A percentile compares a stretch with the other conserved stretches of the same genome.
These are phyloP conservation scores for Lotmaria passim DNA, from an alignment of 208 protist species.

Conservation along the genomic window DNA sequence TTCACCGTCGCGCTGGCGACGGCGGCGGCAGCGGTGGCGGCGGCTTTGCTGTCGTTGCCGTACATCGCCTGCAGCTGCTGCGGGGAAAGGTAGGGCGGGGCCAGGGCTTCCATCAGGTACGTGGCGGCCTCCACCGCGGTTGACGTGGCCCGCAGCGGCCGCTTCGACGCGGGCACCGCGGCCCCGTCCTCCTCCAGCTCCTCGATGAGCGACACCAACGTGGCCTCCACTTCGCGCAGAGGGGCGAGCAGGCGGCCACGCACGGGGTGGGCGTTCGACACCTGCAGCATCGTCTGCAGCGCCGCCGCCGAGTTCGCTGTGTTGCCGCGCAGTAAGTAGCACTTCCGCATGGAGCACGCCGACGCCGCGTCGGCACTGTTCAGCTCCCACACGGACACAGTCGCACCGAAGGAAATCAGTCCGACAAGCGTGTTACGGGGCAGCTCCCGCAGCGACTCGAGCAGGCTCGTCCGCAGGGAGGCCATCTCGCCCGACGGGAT, in stretches of 20 bases:
- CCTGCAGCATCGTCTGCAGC: slow-evolving; percentile 62
- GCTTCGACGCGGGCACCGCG: slow-evolving; percentile 54
- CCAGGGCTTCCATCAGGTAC: slow-evolving; percentile 66
- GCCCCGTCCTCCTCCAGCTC: slow-evolving; percentile 60
- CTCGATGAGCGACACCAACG: slow-evolving; percentile 54
- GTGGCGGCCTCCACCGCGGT: slow-evolving; percentile 73
- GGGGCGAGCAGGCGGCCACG: slow-evolving; percentile 95
- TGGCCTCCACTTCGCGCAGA: slow-evolving; percentile 90
- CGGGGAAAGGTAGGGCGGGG: slow-evolving; percentile 16
- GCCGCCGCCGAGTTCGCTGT: slow-evolving; percentile 44
- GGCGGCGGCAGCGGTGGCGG: slow-evolving; percentile 1
- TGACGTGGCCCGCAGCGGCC: slow-evolving; percentile 73
- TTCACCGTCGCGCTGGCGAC: slow-evolving; percentile 6
- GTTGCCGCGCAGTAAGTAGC: slow-evolving; percentile 75
- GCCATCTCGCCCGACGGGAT: slow-evolving; percentile 91
- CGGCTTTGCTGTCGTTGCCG: slow-evolving; percentile 13
- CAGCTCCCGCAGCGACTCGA: slow-evolving; percentile 93
- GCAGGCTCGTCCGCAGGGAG: slow-evolving; percentile 91
- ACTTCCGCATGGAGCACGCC: slow-evolving; percentile 56
- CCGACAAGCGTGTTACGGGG: slow-evolving; percentile 96
- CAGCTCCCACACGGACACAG: slow-evolving; percentile 88
- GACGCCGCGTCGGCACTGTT: slow-evolving; percentile 19
- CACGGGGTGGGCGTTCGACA: slow-evolving; percentile 55
- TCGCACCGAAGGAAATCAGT: slow-evolving; percentile 97
- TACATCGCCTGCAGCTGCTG: slow-evolving; percentile 20